Percentiles rank a stretch among this genome's conserved stretches.
Evolutionary conservation across 352 stramenopile genomes (phyloP).

Genomic region (Phytopythium ostracodes): DNA sequence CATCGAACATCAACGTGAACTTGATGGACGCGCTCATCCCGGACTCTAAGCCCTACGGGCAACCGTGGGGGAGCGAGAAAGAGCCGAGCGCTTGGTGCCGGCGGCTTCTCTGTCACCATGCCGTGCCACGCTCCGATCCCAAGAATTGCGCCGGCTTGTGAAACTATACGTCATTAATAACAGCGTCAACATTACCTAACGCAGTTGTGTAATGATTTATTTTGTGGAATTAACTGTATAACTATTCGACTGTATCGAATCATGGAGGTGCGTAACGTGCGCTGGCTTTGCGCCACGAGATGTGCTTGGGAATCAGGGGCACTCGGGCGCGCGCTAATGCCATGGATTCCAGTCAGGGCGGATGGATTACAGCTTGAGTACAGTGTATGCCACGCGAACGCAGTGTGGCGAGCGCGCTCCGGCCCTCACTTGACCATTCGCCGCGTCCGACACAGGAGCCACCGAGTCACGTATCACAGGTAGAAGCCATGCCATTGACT

Average conservation of each 20-base stretch:
- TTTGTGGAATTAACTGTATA: not conserved
- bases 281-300: constrained; percentile 1
- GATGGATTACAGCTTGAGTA: not conserved
- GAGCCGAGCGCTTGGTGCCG: not conserved
- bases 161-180: not conserved
- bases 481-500: too few relatives aligned
- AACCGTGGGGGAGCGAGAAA: not conserved
- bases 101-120: not conserved
- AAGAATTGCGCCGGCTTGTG: not conserved
- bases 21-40: not conserved
- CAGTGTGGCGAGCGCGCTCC: not conserved
- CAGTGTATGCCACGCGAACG: too few relatives aligned
- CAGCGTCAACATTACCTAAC: too few relatives aligned
- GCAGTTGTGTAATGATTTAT: too few relatives aligned
- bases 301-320: not conserved
- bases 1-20: not conserved
- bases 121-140: constrained; percentile 5
- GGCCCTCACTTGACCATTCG: not conserved
- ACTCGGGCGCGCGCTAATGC: not conserved
- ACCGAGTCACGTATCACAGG: not conserved
- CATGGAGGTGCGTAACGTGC: not conserved
- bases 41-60: too few relatives aligned
- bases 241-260: not conserved
- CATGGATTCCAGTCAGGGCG: not conserved
- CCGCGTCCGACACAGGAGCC: not conserved